A percentile compares a stretch with the other conserved stretches of the same genome.
phyloP scores from a whole-genome alignment of 441 rosid genomes.

The Raphanus hybrid region DNA sequence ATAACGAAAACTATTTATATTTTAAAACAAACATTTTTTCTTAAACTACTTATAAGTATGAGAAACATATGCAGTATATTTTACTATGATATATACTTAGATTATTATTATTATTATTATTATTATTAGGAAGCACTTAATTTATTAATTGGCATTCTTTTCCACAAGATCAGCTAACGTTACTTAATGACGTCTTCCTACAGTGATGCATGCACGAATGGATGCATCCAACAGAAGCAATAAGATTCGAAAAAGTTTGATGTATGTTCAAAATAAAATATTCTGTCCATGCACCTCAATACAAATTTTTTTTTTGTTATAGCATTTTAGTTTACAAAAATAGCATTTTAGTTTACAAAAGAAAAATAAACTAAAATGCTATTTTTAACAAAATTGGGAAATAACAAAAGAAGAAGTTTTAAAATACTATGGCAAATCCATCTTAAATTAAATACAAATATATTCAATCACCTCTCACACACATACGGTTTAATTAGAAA shows the following conservation, averaged over 20 bases:
- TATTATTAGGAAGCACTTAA: neutral
- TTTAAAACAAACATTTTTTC: too few relatives aligned
- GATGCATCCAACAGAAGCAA: conserved; percentile 15
- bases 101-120: neutral
- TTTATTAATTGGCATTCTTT: neutral
- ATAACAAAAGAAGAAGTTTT: neutral
- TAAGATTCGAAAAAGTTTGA: neutral
- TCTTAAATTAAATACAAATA: neutral
- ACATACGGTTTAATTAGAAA: neutral
- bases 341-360: too few relatives aligned
- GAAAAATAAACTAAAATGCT: too few relatives aligned
- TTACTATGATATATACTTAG: neutral
- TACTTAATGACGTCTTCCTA: neutral
- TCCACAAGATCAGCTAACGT: conserved; percentile 17
- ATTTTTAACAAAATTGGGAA: neutral
- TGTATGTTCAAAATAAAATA: neutral
- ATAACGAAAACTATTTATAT: too few relatives aligned
- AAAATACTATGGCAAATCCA: neutral
- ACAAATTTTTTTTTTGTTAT: neutral
- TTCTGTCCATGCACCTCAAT: neutral
- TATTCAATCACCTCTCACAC: neutral
- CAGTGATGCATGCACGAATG: conserved; percentile 22
- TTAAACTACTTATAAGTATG: too few relatives aligned
- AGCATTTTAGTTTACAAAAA: too few relatives aligned
- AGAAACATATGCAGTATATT: too few relatives aligned